Conservation (phyloP, 495 filamentous ascomycete genomes). For the Beverwykella pulmonaria region DNA sequence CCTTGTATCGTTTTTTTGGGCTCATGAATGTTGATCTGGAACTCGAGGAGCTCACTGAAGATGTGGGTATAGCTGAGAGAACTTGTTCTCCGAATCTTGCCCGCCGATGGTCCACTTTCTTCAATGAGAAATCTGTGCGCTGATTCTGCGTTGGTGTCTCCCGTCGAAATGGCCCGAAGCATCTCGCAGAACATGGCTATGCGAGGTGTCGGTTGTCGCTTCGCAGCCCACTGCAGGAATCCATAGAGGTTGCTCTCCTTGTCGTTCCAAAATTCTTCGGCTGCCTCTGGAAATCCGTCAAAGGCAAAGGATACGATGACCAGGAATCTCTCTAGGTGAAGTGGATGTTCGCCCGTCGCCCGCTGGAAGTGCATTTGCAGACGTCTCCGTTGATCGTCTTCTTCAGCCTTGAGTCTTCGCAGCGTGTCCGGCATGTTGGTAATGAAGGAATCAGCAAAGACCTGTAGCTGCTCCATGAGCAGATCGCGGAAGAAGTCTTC, state of each 20-base stretch:
- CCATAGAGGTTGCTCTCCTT: slow-evolving; percentile 86
- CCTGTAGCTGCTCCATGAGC: slow-evolving; percentile 78
- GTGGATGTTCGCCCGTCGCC: slow-evolving; percentile 64
- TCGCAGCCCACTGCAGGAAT: slow-evolving; percentile 94
- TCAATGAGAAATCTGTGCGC: slow-evolving; percentile 89
- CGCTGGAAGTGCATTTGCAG: slow-evolving; percentile 57
- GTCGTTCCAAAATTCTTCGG: slow-evolving; percentile 86
- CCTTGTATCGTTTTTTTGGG: slow-evolving; percentile 59
- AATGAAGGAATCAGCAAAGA: slow-evolving; percentile 86
- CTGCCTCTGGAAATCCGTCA: slow-evolving; percentile 76
- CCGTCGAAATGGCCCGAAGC: slow-evolving; percentile 80
- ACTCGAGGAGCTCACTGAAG: slow-evolving; percentile 81
- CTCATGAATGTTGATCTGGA: slow-evolving; percentile 68
- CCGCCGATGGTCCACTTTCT: slow-evolving; percentile 70
- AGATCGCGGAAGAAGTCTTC: slow-evolving; percentile 65
- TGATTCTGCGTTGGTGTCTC: slow-evolving; percentile 73
- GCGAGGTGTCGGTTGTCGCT: slow-evolving; percentile 85
- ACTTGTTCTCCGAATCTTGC: slow-evolving; percentile 74
- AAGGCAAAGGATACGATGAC: slow-evolving; percentile 91
- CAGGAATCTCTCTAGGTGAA: slow-evolving; percentile 87
- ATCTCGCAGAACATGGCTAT: slow-evolving; percentile 96
- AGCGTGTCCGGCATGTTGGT: slow-evolving; percentile 93
- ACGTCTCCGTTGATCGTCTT: slow-evolving; percentile 80
- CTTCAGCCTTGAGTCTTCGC: slow-evolving; percentile 80
- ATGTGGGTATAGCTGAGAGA: slow-evolving; percentile 91